A percentile compares a stretch with the other conserved stretches of the same genome.
These are phyloP conservation scores for Eutypella sp. DNA, from an alignment of 2,329 filamentous ascomycete genomes.

Conservation along the genomic window DNA sequence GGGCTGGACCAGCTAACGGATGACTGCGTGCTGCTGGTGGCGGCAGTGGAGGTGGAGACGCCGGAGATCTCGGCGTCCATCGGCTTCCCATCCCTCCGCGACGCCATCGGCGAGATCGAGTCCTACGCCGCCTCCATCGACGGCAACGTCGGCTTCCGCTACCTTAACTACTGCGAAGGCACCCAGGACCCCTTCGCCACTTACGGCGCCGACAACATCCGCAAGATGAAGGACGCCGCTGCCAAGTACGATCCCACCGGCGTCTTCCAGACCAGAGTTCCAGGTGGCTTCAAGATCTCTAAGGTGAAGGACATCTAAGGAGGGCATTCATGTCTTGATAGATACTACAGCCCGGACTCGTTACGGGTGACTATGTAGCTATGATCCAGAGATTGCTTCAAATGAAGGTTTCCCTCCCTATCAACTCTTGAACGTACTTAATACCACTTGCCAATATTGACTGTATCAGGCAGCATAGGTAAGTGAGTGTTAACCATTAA, in stretches of 20 bases:
- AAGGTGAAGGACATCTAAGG: no score
- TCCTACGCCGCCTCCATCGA: background rate
- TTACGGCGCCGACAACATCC: conserved; percentile 6
- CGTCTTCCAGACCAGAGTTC: conserved; percentile 9
- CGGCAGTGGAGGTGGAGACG: conserved; percentile 6
- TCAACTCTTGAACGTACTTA: no score
- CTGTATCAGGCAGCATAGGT: no score
- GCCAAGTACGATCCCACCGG: conserved; percentile 7
- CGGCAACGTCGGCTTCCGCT: conserved; percentile 6
- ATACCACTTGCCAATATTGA: no score
- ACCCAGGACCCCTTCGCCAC: conserved; percentile 5
- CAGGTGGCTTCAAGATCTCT: conserved; percentile 8
- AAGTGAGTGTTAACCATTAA: no score
- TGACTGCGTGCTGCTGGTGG: conserved; percentile 7
- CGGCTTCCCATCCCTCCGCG: background rate
- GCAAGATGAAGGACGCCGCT: conserved; percentile 1
- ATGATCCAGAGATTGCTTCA: no score
- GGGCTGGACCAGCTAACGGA: conserved; percentile 7
- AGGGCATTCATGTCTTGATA: no score
- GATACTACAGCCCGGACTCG: no score
- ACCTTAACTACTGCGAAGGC: conserved; percentile 9
- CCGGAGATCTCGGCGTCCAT: conserved; percentile 3
- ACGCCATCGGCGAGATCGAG: conserved; percentile 6
- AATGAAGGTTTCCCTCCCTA: no score
- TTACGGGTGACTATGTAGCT: no score